Conservation (phyloP, 2,329 filamentous ascomycete genomes). For the Microdochium bolleyi region DNA sequence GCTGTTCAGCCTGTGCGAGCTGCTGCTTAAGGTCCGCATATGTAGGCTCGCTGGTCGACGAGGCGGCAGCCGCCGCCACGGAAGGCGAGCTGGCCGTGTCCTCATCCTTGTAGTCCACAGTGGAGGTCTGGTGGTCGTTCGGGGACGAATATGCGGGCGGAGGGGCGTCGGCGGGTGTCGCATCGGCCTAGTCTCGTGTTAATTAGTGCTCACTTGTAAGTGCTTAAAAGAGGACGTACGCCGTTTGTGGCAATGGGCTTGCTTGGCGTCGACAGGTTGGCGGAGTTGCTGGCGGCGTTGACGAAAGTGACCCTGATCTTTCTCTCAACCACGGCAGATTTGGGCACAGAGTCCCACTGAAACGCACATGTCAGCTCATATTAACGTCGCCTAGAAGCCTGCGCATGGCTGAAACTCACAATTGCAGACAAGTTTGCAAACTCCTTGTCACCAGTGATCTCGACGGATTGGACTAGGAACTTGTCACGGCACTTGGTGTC, state of each 20-base stretch:
- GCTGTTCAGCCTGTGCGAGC: conserved; percentile 66
- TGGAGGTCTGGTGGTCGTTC: conserved; percentile 23
- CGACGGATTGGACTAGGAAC: conserved; percentile 90
- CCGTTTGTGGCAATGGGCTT: conserved; percentile 29
- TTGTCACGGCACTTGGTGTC: conserved; percentile 95
- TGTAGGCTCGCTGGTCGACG: conserved; percentile 28
- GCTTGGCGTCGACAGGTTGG: conserved; percentile 27
- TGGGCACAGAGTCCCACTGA: conserved; percentile 74
- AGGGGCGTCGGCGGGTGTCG: conserved; percentile 33
- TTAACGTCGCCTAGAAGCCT: conserved; percentile 7
- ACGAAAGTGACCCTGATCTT: conserved; percentile 94
- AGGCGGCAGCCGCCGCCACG: conserved; percentile 38
- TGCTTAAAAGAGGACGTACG: conserved; percentile 22
- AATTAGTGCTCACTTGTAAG: conserved; percentile 1
- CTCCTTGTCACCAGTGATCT: conserved; percentile 76
- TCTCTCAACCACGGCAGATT: conserved; percentile 75
- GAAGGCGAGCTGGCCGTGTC: conserved; percentile 18
- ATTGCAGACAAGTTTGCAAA: conserved; percentile 73
- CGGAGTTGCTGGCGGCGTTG: conserved; percentile 38
- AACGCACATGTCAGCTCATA: conserved; percentile 13
- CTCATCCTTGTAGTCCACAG: conserved; percentile 21
- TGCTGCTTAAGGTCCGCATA: conserved; percentile 62
- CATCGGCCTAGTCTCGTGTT: conserved; percentile 24
- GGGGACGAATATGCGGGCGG: conserved; percentile 38
- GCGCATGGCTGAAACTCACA: conserved; percentile 39